Percentiles rank a stretch among this genome's conserved stretches.
phyloP scores from a whole-genome alignment of 1,139 yeast genomes.

The Meyerozyma athensensis region DNA sequence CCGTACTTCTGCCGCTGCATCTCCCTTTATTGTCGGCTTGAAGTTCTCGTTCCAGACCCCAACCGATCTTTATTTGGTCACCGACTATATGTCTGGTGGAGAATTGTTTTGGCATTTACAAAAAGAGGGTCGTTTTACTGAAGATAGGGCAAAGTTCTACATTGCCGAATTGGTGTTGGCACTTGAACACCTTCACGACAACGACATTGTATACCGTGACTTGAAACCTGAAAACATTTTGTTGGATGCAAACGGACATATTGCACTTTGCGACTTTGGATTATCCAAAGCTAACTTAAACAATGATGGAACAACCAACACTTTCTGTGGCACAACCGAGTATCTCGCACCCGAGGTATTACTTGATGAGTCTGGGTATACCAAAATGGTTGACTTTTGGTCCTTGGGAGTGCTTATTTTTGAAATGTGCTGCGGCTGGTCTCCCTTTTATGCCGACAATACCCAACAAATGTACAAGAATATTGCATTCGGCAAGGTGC shows the following conservation, averaged over 20 bases:
- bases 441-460: conserved; percentile 97
- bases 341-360: conserved; percentile 79
- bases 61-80: conserved; percentile 82
- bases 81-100: conserved; percentile 98
- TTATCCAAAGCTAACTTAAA: conserved; percentile 87
- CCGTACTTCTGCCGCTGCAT: conserved; percentile 73
- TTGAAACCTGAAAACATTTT: conserved; percentile 91
- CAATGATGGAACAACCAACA: conserved; percentile 87
- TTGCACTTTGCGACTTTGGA: conserved; percentile 95
- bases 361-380: conserved; percentile 78
- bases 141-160: conserved; percentile 90
- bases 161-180: conserved; percentile 94
- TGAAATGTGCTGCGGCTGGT: conserved; percentile 98
- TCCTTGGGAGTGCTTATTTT: conserved; percentile 75
- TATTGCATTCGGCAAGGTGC: conserved; percentile 95
- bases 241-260: conserved; percentile 94
- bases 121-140: conserved; percentile 89
- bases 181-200: conserved; percentile 85
- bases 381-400: conserved; percentile 88
- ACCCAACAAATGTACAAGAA: conserved; percentile 98
- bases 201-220: conserved; percentile 91
- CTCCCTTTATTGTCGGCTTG: conserved; percentile 88
- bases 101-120: conserved; percentile 97
- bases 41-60: conserved; percentile 96
- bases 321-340: conserved; percentile 97